Conservation (phyloP, 257 asterid genomes). For the Solanum etuberosum region DNA sequence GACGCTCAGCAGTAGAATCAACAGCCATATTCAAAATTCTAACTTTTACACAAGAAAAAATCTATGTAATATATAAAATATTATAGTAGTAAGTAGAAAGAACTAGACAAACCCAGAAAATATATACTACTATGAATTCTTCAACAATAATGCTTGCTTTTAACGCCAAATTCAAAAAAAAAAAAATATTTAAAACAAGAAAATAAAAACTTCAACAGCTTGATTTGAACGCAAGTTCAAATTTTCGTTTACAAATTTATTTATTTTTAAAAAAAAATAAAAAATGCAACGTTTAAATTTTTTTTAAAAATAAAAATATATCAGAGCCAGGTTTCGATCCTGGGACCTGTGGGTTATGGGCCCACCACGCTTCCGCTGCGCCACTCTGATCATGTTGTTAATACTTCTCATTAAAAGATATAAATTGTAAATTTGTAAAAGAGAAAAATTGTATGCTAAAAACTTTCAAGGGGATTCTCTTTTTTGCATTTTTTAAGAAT, state of each 20-base stretch:
- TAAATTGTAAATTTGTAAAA: too few species aligned
- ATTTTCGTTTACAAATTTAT: neutral
- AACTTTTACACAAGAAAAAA: neutral
- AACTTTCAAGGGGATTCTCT: neutral
- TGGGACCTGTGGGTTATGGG: constrained; percentile 99
- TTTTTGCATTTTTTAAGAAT: neutral
- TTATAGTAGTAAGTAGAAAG: neutral
- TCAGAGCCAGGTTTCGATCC: constrained; percentile 99
- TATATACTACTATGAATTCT: neutral
- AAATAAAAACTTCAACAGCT: neutral
- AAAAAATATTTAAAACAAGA: neutral
- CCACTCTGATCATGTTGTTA: neutral
- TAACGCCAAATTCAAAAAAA: neutral
- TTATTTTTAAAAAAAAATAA: too few species aligned
- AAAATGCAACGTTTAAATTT: too few species aligned
- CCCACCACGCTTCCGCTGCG: constrained; percentile 58
- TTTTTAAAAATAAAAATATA: neutral
- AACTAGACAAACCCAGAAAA: neutral
- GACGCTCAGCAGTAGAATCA: constrained; percentile 31
- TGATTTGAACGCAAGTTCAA: neutral
- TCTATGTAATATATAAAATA: neutral
- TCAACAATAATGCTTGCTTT: neutral
- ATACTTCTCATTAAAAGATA: neutral
- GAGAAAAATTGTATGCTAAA: too few species aligned
- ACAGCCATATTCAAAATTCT: constrained; percentile 27